These are phyloP conservation scores for Mycena alexandri DNA, from an alignment of 768 basidiomycete species.

Conservation along the genomic window DNA sequence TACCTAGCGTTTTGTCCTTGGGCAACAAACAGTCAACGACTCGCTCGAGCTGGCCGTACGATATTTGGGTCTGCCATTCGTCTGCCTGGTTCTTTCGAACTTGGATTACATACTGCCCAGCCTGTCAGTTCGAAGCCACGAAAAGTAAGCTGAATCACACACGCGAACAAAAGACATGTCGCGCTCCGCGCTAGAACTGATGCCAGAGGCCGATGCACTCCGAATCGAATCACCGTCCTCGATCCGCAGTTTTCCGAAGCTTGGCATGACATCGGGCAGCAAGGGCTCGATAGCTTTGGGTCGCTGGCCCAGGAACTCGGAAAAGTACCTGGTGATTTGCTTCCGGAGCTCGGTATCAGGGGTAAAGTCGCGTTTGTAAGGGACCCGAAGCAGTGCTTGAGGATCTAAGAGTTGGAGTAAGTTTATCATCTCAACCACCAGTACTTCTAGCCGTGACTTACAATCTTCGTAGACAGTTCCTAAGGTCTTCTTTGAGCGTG, in stretches of 20 bases:
- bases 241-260: constrained; percentile 16
- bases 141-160: background rate
- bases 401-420: constrained; percentile 34
- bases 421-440: background rate
- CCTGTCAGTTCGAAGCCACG: background rate
- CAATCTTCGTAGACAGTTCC: constrained; percentile 19
- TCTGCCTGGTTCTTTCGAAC: background rate
- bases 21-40: background rate
- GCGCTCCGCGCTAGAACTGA: constrained; percentile 1
- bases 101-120: constrained; percentile 22
- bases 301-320: constrained; percentile 8
- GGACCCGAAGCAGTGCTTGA: constrained; percentile 9
- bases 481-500: background rate
- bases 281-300: background rate
- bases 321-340: constrained; percentile 39
- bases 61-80: background rate
- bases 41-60: constrained; percentile 15
- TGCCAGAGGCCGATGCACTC: background rate
- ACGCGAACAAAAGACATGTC: constrained; percentile 23
- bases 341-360: constrained; percentile 25
- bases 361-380: constrained; percentile 8
- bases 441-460: background rate
- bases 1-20: no score
- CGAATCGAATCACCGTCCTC: constrained; percentile 11
- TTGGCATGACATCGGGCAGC: constrained; percentile 7